Conservation (phyloP, 1,284 basidiomycete species). For the Trichosporon asahii region DNA sequence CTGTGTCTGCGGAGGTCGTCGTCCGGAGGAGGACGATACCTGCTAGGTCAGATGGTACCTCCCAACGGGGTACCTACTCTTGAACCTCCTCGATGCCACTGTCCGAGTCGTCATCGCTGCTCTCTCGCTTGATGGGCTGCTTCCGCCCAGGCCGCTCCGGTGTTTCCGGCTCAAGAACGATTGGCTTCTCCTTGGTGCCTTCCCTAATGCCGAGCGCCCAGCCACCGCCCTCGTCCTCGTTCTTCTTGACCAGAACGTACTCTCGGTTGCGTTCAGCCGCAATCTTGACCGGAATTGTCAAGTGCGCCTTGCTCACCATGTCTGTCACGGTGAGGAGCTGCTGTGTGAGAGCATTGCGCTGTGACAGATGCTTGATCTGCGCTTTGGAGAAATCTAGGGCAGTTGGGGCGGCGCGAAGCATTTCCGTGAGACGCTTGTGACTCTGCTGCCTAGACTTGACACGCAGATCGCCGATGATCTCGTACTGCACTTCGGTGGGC, state of each 20-base stretch:
- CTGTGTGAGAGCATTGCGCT: conserved; percentile 89
- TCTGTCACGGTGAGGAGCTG: conserved; percentile 93
- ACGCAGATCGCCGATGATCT: conserved; percentile 93
- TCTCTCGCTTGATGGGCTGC: conserved; percentile 13
- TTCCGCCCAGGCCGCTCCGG: conserved; percentile 22
- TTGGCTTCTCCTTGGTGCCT: conserved; percentile 74
- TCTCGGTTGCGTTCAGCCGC: conserved; percentile 91
- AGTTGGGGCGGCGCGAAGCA: conserved; percentile 76
- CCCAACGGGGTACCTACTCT: conserved; percentile 5
- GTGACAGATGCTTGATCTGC: conserved; percentile 84
- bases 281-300: conserved; percentile 86
- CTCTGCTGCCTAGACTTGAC: conserved; percentile 92
- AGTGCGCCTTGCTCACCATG: conserved; percentile 76
- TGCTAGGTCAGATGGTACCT: conserved; percentile 3
- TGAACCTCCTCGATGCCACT: conserved; percentile 26
- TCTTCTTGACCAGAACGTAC: conserved; percentile 87
- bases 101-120: conserved; percentile 33
- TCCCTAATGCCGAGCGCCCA: conserved; percentile 90
- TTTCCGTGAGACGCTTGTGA: conserved; percentile 82
- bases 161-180: conserved; percentile 60
- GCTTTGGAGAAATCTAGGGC: conserved; percentile 93
- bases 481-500: conserved; percentile 94
- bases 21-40: conserved; percentile 52
- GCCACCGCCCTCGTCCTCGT: conserved; percentile 73
- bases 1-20: conserved; percentile 67